Evolutionary conservation across 495 filamentous ascomycete genomes (phyloP), one percentile per base, ranked within the genome.

Genomic region (Tuber melanosporum): DNA sequence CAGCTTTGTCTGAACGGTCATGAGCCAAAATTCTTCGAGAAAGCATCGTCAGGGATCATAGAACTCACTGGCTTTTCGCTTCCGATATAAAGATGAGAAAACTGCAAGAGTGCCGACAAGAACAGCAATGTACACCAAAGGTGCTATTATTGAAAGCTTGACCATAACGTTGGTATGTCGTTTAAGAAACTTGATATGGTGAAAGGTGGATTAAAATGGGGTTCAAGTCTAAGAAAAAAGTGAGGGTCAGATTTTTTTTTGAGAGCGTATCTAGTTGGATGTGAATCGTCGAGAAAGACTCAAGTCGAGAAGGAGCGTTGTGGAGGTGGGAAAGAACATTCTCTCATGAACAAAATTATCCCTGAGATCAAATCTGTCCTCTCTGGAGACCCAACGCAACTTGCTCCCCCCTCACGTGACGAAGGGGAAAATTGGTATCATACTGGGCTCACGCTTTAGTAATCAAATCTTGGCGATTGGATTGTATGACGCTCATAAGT

Each of bases 61-160:
- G 66, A 74, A 89, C 92, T 75, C 86, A 95, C 93, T 85, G 78
- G 92, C 90, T 91, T 97, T 96, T 85, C 95, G 91, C 87, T 94
- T 95, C 77, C 95, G 90, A 84, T 98, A 98, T 62, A 98, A 88
- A 49, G 90, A 92, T 41, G 93, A 95, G 86, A 98, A 99, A 79
- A 93, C 96, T 80, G 91, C 90, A 57, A 99, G 88, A 45, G 94
- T 95, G 82, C 94, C 94, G 78, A 93, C 87, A 57, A 99, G 89
- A 73, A 98, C 90, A 75, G 88, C 88, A 73, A 98, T 89, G 85
- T 99, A 99, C 84, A 92, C 91, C 81, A 97, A 52, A 46, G 82
- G 82, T 69, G 80, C 82, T 49, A 83, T 39, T 78, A 83, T 71
- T 44, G 82, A 84, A 66, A 83, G 46, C 70, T 81, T 83, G 70